Percentiles rank a stretch among this genome's conserved stretches.
These are phyloP conservation scores for Dichomitus squalens DNA, from an alignment of 1,284 basidiomycete genomes.

Conservation along the genomic window DNA sequence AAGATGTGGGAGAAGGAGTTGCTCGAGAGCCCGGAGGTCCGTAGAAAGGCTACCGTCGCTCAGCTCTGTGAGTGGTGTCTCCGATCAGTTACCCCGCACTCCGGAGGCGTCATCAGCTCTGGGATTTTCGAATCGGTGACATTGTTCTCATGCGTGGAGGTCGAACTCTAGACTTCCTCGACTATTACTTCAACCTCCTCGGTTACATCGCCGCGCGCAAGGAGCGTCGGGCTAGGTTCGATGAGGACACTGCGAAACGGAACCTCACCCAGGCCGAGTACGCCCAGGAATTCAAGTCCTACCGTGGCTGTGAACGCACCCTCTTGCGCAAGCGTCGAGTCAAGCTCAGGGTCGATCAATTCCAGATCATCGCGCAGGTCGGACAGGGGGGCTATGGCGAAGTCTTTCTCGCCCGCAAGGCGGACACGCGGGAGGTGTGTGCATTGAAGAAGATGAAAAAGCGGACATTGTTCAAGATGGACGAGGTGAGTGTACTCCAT, in stretches of 20 bases:
- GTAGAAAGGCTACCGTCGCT: slow-evolving; percentile 91
- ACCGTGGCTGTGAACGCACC: slow-evolving; percentile 90
- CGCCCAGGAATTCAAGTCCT: slow-evolving; percentile 84
- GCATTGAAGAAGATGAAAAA: slow-evolving; percentile 97
- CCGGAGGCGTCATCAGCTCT: slow-evolving; percentile 4
- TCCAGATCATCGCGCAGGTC: slow-evolving; percentile 95
- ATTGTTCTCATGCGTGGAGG: not conserved
- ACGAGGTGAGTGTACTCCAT: slow-evolving; percentile 63
- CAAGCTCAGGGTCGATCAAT: slow-evolving; percentile 88
- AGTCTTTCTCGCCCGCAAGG: slow-evolving; percentile 90
- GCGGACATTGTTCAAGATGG: slow-evolving; percentile 93
- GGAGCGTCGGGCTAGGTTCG: slow-evolving; percentile 80
- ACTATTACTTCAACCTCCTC: slow-evolving; percentile 92
- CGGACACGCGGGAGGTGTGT: slow-evolving; percentile 92
- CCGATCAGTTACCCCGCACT: not conserved
- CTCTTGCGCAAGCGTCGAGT: slow-evolving; percentile 85
- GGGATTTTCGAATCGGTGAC: not conserved
- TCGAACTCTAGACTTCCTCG: slow-evolving; percentile 78
- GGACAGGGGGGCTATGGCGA: slow-evolving; percentile 98
- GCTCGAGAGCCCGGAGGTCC: slow-evolving; percentile 82
- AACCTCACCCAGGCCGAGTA: slow-evolving; percentile 67
- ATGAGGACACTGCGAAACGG: slow-evolving; percentile 78
- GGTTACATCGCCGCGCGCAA: slow-evolving; percentile 87
- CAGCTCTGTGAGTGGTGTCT: slow-evolving; percentile 77
- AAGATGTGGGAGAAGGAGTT: slow-evolving; percentile 86